Conservation (phyloP, 345 rosid species). For the Aethionema arabicum region DNA sequence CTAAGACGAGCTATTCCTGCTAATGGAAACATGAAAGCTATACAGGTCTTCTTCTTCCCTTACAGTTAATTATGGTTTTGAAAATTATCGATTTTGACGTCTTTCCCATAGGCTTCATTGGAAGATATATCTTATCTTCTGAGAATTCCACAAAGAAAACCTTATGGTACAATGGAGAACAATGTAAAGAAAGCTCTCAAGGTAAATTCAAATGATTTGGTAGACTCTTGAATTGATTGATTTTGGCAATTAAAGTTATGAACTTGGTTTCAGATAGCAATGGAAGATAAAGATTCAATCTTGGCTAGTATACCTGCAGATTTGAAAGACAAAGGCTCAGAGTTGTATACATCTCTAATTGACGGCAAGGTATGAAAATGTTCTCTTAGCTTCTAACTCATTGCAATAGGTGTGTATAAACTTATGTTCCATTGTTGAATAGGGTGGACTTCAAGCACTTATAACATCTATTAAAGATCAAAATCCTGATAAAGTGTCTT, state of each 20-base stretch:
- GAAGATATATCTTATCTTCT: slow-evolving; percentile 90
- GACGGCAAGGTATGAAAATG: slow-evolving; percentile 65
- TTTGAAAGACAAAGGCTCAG: slow-evolving; percentile 68
- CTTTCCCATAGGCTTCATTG: slow-evolving; percentile 58
- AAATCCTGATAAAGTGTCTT: slow-evolving; percentile 89
- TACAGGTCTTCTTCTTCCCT: slow-evolving; percentile 52
- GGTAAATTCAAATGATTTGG: slow-evolving; percentile 37
- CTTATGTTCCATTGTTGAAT: slow-evolving; percentile 24
- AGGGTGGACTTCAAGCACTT: slow-evolving; percentile 90
- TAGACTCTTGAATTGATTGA: slow-evolving; percentile 1
- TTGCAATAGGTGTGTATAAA: neutral
- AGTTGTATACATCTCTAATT: slow-evolving; percentile 59
- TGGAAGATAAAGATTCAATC: slow-evolving; percentile 68
- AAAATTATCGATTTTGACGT: slow-evolving; percentile 24
- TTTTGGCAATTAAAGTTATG: neutral
- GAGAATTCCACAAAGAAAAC: slow-evolving; percentile 95
- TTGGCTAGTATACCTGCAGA: slow-evolving; percentile 72
- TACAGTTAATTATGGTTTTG: neutral
- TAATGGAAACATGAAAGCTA: slow-evolving; percentile 77
- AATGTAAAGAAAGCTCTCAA: slow-evolving; percentile 91
- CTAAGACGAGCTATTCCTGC: slow-evolving; percentile 90
- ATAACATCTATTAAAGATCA: slow-evolving; percentile 69
- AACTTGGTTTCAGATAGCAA: slow-evolving; percentile 56
- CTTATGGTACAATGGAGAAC: slow-evolving; percentile 94
- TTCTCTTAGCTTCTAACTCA: slow-evolving; percentile 5